Conservation (phyloP, 2,329 filamentous ascomycete species). For the Fusarium mexicanum region DNA sequence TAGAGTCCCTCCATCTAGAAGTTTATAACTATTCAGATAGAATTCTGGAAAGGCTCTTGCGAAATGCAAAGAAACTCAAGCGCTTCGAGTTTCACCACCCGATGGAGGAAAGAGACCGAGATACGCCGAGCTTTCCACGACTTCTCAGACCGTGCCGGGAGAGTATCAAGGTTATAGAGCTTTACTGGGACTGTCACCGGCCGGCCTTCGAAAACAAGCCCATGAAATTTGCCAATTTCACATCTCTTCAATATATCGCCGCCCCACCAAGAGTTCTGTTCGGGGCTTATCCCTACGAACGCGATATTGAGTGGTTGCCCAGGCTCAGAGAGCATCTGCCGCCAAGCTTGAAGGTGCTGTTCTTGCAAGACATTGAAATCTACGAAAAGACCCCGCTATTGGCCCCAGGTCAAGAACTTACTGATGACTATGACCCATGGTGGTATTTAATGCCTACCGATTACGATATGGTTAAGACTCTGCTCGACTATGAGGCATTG, state of each 20-base stretch:
- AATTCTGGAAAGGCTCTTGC: neutral
- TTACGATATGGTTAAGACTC: neutral
- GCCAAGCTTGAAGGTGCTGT: neutral
- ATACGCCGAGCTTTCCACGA: neutral
- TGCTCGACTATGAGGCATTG: neutral
- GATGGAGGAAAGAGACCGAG: rapidly evolving
- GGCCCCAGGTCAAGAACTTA: neutral
- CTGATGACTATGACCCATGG: neutral
- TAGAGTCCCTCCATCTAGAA: neutral
- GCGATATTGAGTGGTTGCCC: neutral
- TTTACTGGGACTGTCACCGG: neutral
- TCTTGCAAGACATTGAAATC: neutral
- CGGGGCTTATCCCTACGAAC: neutral
- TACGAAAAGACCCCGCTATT: neutral
- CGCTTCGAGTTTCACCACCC: neutral
- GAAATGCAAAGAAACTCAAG: neutral
- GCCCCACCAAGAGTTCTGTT: neutral
- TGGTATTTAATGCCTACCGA: neutral
- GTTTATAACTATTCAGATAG: neutral
- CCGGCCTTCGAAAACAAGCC: neutral
- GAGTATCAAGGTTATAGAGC: neutral
- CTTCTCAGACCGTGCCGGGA: neutral
- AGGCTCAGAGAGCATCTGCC: neutral
- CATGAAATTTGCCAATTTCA: neutral
- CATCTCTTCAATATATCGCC: neutral